These are phyloP conservation scores for Quercus berberidifolia DNA, from an alignment of 306 rosid genomes.

Conservation along the genomic window DNA sequence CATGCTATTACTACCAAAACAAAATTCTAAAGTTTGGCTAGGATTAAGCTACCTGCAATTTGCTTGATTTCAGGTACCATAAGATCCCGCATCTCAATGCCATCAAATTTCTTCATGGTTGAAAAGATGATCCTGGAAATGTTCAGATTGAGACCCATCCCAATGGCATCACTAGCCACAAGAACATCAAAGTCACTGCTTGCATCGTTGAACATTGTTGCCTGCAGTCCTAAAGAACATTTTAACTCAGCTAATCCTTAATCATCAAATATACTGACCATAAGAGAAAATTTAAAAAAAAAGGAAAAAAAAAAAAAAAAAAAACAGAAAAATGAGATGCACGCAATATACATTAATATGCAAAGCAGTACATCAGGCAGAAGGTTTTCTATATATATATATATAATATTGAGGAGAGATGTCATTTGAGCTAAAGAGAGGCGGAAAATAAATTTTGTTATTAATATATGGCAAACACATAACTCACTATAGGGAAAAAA, in stretches of 20 bases:
- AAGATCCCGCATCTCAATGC: conserved; percentile 66
- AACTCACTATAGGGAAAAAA: conserved; percentile 12
- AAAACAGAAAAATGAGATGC: conserved; percentile 1
- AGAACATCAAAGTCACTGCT: conserved; percentile 92
- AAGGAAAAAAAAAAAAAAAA: neutral
- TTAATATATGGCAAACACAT: neutral
- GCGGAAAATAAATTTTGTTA: conserved; percentile 8
- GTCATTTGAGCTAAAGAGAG: neutral
- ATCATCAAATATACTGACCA: conserved; percentile 7
- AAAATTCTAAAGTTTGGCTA: neutral
- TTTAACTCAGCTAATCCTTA: conserved; percentile 33
- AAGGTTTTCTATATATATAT: neutral
- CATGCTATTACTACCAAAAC: neutral
- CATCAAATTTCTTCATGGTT: conserved; percentile 78
- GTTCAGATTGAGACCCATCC: conserved; percentile 98
- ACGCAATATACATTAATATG: neutral
- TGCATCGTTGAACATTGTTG: conserved; percentile 81
- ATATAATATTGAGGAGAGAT: no score
- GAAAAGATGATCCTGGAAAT: conserved; percentile 95
- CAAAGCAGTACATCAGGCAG: conserved; percentile 10
- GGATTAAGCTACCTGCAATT: conserved; percentile 67
- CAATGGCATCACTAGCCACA: conserved; percentile 95
- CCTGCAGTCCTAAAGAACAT: conserved; percentile 72
- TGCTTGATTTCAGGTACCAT: conserved; percentile 84
- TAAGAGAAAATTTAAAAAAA: neutral